Evolutionary conservation across 139 green algal genomes (phyloP).

Genomic region (Trebouxia sp.): DNA sequence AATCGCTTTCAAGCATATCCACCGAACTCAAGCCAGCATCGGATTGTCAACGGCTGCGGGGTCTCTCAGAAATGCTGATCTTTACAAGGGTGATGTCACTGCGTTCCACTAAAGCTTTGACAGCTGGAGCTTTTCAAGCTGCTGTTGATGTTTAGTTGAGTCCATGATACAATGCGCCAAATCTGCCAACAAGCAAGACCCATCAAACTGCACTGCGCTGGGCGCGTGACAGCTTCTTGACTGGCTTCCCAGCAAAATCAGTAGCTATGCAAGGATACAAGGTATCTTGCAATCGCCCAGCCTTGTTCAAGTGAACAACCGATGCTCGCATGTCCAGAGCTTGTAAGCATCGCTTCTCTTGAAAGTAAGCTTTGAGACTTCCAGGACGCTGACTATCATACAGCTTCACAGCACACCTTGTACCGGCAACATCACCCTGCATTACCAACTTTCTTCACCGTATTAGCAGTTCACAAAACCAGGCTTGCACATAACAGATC

Average conservation of each 20-base stretch:
- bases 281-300: not conserved
- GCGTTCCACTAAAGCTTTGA: too few species aligned
- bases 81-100: too few species aligned
- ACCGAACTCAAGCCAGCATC: too few species aligned
- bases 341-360: slow-evolving; percentile 8
- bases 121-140: not conserved
- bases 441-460: not conserved
- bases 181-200: slow-evolving; percentile 1
- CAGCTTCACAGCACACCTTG: slow-evolving; percentile 24
- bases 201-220: not conserved
- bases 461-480: not conserved
- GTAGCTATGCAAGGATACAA: not conserved
- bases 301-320: not conserved
- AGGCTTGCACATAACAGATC: not conserved
- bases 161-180: not conserved
- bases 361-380: not conserved
- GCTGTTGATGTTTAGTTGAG: not conserved
- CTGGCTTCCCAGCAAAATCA: not conserved
- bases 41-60: too few species aligned
- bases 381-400: not conserved
- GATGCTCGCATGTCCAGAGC: not conserved
- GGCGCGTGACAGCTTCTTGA: not conserved
- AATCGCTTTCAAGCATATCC: too few species aligned
- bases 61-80: too few species aligned
- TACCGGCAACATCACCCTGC: not conserved